These are phyloP conservation scores for Aspergillus puulaauensis DNA, from an alignment of 2,329 filamentous ascomycete genomes.

Conservation along the genomic window DNA sequence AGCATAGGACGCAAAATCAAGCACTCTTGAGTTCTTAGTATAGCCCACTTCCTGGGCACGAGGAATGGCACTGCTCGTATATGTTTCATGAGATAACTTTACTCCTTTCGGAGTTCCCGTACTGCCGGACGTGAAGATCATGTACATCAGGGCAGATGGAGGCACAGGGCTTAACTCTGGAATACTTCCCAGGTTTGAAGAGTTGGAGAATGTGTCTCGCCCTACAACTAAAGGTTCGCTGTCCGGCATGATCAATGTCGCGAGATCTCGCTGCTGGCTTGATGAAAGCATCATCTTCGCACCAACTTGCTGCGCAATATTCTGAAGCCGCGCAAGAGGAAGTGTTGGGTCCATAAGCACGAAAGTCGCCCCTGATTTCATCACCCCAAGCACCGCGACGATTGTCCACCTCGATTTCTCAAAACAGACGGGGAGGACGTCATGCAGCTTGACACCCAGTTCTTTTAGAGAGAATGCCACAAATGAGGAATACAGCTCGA, in stretches of 20 bases:
- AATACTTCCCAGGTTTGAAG: constrained; percentile 10
- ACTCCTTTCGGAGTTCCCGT: constrained; percentile 57
- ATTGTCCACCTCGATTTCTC: constrained; percentile 36
- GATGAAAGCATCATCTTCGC: constrained; percentile 32
- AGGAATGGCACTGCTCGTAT: constrained; percentile 56
- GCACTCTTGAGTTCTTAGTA: constrained; percentile 56
- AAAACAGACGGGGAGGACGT: constrained; percentile 33
- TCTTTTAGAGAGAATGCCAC: constrained; percentile 26
- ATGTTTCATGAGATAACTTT: constrained; percentile 60
- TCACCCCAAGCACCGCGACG: constrained; percentile 32
- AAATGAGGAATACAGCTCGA: constrained; percentile 36
- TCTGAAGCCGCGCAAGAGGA: constrained; percentile 34
- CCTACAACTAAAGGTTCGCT: constrained; percentile 30
- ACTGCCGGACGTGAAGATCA: constrained; percentile 60
- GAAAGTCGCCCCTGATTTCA: constrained; percentile 34
- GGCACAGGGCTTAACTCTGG: constrained; percentile 25
- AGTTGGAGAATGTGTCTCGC: constrained; percentile 20
- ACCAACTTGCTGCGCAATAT: constrained; percentile 30
- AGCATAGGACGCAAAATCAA: constrained; percentile 58
- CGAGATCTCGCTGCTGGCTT: constrained; percentile 27
- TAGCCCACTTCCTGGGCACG: constrained; percentile 54
- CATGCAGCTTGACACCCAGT: constrained; percentile 27
- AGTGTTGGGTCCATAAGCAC: constrained; percentile 35
- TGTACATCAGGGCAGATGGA: constrained; percentile 51
- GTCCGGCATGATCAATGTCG: constrained; percentile 31